Evolutionary conservation across 495 filamentous ascomycete species (phyloP), one percentile per base, ranked within the genome.

Genomic region (Thozetella sp.): DNA sequence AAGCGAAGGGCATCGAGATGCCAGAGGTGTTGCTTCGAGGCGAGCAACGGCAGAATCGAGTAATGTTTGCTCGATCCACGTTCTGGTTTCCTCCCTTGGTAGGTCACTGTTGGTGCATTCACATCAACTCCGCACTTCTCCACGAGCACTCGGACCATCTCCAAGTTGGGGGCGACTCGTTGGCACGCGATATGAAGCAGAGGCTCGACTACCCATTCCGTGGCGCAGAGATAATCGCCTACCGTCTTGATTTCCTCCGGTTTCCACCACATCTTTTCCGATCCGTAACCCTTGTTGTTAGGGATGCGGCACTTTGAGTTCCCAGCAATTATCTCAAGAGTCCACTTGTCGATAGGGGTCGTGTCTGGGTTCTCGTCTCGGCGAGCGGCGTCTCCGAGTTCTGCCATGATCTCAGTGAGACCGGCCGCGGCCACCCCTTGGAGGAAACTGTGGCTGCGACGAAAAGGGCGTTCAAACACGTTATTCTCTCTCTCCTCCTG

Each of bases 1-100:
- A 22, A 52, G n/a, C 50, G 50, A 12, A 52, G 22, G 50, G 50
- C 50, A 24, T 52, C 50, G 22, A 23, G 50, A 22, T 52, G 50
- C 50, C 50, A 52, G 22, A 52, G 25, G 2, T 24, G 50, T 22
- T 52, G 50, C 50, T 52, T 52, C 22, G 13, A 22, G 11, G 50
- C 50, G 11, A 52, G 11, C 2, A 23, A 25, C 19, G 22, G 50
- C 22, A 52, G 50, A 9, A 24, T 48, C 4, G 3, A 12, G 11
- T 12, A 6, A 4, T 6, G 13, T 12, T 52, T 24, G 6, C 24
- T 19, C 4, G 4, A 2, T 3, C 6, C 25, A 9, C 3, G 19
- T 11, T 22, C 22, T 17, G 4, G 11, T 12, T 17, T 22, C 30
- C 15, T 37, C 15, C 30, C 30, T 12, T 2, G 9, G 22, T 23